These are phyloP conservation scores for Globisporangium ultimum DNA, from an alignment of 352 stramenopile species.

Conservation along the genomic window DNA sequence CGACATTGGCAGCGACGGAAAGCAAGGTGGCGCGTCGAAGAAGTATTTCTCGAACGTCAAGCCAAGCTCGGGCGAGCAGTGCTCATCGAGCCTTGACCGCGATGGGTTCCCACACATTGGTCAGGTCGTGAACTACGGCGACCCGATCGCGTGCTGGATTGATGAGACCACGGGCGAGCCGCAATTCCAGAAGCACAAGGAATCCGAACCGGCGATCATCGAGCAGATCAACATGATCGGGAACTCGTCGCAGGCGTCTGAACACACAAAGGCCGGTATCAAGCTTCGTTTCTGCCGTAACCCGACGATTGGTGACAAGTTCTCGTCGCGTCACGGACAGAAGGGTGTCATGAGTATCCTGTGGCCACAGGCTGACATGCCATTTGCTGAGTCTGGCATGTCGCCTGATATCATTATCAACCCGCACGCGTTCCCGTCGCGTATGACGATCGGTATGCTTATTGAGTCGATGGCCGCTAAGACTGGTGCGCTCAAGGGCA, in stretches of 20 bases:
- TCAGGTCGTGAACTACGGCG: constrained; percentile 91
- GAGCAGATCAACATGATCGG: constrained; percentile 92
- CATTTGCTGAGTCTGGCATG: constrained; percentile 98
- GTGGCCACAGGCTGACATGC: constrained; percentile 99
- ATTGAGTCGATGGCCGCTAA: constrained; percentile 99
- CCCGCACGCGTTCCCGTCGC: constrained; percentile 96
- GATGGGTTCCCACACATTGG: constrained; percentile 97
- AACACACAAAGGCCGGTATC: constrained; percentile 90
- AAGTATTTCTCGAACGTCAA: constrained; percentile 93
- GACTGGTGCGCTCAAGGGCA: constrained; percentile 96
- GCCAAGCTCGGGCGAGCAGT: constrained; percentile 55
- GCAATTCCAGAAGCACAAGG: constrained; percentile 96
- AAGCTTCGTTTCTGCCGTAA: constrained; percentile 99
- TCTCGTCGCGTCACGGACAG: constrained; percentile 98
- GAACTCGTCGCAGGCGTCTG: constrained; percentile 55
- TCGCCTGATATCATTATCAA: constrained; percentile 99
- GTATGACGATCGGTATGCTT: constrained; percentile 96
- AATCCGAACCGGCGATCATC: constrained; percentile 96
- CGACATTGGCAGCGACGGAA: constrained; percentile 74
- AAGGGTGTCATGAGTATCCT: constrained; percentile 99
- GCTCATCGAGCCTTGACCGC: constrained; percentile 85
- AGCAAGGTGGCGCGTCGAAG: constrained; percentile 73
- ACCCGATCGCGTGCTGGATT: constrained; percentile 96
- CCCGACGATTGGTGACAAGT: constrained; percentile 99
- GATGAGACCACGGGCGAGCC: constrained; percentile 92